phyloP scores from a whole-genome alignment of 768 basidiomycete species.

The Tubosaeta sp. region DNA sequence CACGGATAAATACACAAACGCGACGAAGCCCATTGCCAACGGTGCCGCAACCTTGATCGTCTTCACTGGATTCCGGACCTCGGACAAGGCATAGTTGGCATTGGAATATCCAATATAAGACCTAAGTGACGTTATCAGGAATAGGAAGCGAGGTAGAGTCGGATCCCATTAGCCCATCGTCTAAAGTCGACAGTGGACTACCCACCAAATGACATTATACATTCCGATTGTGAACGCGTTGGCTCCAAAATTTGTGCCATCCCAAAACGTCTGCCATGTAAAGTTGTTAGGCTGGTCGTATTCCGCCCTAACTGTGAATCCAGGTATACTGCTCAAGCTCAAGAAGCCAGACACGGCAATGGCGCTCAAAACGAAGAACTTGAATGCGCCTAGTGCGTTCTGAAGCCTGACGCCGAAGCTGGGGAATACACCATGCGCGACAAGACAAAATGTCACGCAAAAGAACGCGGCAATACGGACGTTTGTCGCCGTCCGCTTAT shows the following conservation, averaged over 20 bases:
- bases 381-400: conserved; percentile 59
- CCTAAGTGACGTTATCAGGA: too few species aligned
- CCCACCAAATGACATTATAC: conserved; percentile 68
- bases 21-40: conserved; percentile 57
- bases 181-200: neutral
- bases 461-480: conserved; percentile 51
- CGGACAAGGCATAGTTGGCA: conserved; percentile 71
- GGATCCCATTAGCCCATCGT: neutral
- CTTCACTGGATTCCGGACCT: conserved; percentile 62
- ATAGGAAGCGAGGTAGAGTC: too few species aligned
- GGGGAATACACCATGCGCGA: conserved; percentile 52
- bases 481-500: conserved; percentile 42
- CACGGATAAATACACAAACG: conserved; percentile 56
- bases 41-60: conserved; percentile 72
- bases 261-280: conserved; percentile 59
- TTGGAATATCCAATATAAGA: conserved; percentile 71
- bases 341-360: conserved; percentile 54
- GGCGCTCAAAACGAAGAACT: conserved; percentile 49
- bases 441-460: conserved; percentile 52
- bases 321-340: conserved; percentile 44
- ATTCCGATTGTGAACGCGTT: conserved; percentile 64
- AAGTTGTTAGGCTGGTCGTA: conserved; percentile 56
- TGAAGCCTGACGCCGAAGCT: conserved; percentile 59
- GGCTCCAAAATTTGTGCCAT: conserved; percentile 48
- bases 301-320: conserved; percentile 45